Conservation (phyloP, 2,329 filamentous ascomycete species). For the Botrytis paeoniae region DNA sequence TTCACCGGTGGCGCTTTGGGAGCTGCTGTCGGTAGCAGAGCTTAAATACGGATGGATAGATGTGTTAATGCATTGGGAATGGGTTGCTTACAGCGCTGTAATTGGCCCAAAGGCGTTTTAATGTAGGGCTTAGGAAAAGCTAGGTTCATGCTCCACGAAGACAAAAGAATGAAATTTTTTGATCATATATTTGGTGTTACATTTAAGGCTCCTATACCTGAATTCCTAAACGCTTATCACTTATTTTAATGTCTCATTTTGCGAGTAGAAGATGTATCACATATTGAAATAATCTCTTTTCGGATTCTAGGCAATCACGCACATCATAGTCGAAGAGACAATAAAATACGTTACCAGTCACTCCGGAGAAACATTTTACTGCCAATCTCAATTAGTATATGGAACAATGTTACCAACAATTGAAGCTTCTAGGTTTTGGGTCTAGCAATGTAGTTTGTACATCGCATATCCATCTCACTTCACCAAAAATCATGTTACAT, state of each 20-base stretch:
- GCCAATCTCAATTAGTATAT: neutral
- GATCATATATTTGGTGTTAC: neutral
- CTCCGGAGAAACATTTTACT: neutral
- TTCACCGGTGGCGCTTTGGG: conserved; percentile 81
- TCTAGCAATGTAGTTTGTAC: neutral
- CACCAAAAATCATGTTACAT: neutral
- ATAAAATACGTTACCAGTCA: neutral
- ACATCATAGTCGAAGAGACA: neutral
- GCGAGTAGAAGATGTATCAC: neutral
- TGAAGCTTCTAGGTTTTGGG: neutral
- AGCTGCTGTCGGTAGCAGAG: conserved; percentile 54
- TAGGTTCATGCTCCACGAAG: conserved; percentile 18
- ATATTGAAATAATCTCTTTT: too few species aligned
- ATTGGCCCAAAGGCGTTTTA: conserved; percentile 35
- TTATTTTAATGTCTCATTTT: neutral
- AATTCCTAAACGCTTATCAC: neutral
- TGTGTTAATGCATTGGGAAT: conserved; percentile 37
- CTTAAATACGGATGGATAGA: conserved; percentile 41
- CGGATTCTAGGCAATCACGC: neutral
- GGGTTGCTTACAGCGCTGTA: conserved; percentile 32
- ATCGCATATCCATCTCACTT: neutral
- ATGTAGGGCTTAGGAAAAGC: conserved; percentile 37
- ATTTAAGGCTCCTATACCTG: neutral
- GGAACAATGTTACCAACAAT: neutral
- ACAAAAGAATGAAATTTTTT: conserved; percentile 10